Evolutionary conservation across 2,329 filamentous ascomycete species (phyloP).

Genomic region (Colletotrichum phormii): DNA sequence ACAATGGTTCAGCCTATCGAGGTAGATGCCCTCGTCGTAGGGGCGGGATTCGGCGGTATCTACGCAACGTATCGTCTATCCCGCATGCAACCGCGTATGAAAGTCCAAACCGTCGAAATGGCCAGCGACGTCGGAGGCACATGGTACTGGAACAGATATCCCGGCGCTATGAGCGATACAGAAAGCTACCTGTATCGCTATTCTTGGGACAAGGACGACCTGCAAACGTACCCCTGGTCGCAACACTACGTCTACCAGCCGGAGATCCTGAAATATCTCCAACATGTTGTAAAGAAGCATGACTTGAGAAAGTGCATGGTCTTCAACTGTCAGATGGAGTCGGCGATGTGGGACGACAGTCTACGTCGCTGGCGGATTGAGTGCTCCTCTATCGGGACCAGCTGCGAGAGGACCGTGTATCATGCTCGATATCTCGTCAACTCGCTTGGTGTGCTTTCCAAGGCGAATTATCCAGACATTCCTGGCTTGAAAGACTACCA

Average conservation of each 20-base stretch:
- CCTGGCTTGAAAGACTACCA: neutral
- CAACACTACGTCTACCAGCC: conserved; percentile 15
- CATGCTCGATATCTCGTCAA: neutral
- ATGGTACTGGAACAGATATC: neutral
- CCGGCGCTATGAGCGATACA: neutral
- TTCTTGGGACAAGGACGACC: conserved; percentile 26
- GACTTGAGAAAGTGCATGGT: neutral
- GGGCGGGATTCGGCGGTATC: neutral
- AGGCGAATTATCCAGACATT: neutral
- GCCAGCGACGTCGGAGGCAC: neutral
- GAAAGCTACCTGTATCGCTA: conserved; percentile 19
- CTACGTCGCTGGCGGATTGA: neutral
- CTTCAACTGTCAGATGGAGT: neutral
- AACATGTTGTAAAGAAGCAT: conserved; percentile 11
- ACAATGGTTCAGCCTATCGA: neutral
- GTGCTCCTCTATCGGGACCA: neutral
- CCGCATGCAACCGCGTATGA: neutral
- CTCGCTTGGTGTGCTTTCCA: neutral
- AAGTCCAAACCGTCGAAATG: neutral
- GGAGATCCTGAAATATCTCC: conserved; percentile 31
- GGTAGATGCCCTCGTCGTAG: neutral
- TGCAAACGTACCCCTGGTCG: conserved; percentile 24
- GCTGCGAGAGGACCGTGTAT: neutral
- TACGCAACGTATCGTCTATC: neutral
- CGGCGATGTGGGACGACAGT: neutral